Evolutionary conservation across 352 stramenopile genomes (phyloP).

Genomic region (Phytophthora agathidicida): DNA sequence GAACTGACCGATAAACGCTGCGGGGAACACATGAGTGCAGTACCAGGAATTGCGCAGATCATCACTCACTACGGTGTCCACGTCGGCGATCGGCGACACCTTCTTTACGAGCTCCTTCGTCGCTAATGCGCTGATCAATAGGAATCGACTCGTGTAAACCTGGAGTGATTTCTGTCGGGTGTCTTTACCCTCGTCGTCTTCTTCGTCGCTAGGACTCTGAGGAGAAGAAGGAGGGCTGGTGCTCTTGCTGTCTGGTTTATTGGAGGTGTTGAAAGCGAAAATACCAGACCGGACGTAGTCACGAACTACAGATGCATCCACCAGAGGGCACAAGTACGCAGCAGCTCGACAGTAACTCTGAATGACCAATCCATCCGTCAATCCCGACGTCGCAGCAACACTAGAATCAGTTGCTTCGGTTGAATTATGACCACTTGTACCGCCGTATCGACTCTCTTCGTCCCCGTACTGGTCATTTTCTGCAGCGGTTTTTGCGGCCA

Average conservation of each 20-base stretch:
- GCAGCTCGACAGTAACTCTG: slow-evolving; percentile 78
- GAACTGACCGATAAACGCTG: slow-evolving; percentile 79
- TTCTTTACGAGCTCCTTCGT: slow-evolving; percentile 74
- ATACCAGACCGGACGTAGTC: slow-evolving; percentile 73
- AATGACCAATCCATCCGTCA: slow-evolving; percentile 68
- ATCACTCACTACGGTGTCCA: slow-evolving; percentile 33
- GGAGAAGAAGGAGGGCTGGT: slow-evolving; percentile 12
- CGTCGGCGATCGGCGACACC: slow-evolving; percentile 54
- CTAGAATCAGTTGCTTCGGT: slow-evolving; percentile 7
- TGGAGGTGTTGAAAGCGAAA: slow-evolving; percentile 53
- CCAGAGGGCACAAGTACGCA: slow-evolving; percentile 73
- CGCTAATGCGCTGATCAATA: slow-evolving; percentile 73
- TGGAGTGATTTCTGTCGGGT: slow-evolving; percentile 6
- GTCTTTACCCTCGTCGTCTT: slow-evolving; percentile 3
- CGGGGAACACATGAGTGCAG: slow-evolving; percentile 67
- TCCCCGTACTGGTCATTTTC: slow-evolving; percentile 82
- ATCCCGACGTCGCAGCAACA: slow-evolving; percentile 27
- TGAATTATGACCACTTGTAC: slow-evolving; percentile 7
- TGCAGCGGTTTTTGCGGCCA: slow-evolving; percentile 52
- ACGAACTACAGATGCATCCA: slow-evolving; percentile 45
- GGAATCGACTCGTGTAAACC: slow-evolving; percentile 62
- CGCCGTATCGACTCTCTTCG: slow-evolving; percentile 60
- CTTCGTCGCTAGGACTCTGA: slow-evolving; percentile 18
- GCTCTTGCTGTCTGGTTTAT: slow-evolving; percentile 2
- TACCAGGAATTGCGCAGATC: slow-evolving; percentile 70